Percentiles rank a stretch among this genome's conserved stretches.
Evolutionary conservation across 1,284 basidiomycete species (phyloP).

Genomic region (Vanrija sp.): DNA sequence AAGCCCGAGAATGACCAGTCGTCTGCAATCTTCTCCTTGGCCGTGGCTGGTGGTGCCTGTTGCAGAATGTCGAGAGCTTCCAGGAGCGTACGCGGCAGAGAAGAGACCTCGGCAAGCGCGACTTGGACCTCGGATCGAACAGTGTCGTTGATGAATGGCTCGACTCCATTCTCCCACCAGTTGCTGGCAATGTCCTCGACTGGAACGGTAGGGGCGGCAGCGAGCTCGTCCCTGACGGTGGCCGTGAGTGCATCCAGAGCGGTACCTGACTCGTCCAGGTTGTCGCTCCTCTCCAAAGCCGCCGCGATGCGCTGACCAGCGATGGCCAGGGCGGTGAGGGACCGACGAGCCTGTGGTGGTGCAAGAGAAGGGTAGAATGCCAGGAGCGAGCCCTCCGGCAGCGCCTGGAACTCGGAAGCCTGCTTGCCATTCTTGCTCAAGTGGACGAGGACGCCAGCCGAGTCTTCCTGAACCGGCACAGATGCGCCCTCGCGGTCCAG

Average conservation of each 20-base stretch:
- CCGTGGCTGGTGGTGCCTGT: not conserved
- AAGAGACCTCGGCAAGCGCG: constrained; percentile 21
- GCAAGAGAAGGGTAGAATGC: constrained; percentile 26
- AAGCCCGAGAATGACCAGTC: constrained; percentile 32
- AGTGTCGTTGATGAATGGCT: constrained; percentile 17
- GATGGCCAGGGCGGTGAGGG: constrained; percentile 26
- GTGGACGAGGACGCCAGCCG: constrained; percentile 56
- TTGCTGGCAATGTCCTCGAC: constrained; percentile 19
- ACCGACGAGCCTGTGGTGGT: constrained; percentile 22
- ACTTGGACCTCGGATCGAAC: constrained; percentile 18
- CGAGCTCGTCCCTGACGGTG: constrained; percentile 16
- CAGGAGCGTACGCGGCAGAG: constrained; percentile 16
- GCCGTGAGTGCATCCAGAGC: constrained; percentile 32
- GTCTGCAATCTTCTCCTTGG: not conserved
- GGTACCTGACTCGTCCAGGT: constrained; percentile 11
- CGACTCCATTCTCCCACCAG: constrained; percentile 31
- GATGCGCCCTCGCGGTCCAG: constrained; percentile 74
- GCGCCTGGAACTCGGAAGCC: constrained; percentile 18
- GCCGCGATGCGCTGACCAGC: constrained; percentile 23
- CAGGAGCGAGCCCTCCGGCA: constrained; percentile 27
- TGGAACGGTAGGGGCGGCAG: constrained; percentile 17
- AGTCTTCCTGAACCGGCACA: constrained; percentile 61
- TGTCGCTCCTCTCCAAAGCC: constrained; percentile 19
- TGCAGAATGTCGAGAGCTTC: constrained; percentile 29
- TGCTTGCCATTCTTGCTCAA: constrained; percentile 19